Evolutionary conservation across 1,284 basidiomycete genomes (phyloP).

Genomic region (Pholiota adiposa): DNA sequence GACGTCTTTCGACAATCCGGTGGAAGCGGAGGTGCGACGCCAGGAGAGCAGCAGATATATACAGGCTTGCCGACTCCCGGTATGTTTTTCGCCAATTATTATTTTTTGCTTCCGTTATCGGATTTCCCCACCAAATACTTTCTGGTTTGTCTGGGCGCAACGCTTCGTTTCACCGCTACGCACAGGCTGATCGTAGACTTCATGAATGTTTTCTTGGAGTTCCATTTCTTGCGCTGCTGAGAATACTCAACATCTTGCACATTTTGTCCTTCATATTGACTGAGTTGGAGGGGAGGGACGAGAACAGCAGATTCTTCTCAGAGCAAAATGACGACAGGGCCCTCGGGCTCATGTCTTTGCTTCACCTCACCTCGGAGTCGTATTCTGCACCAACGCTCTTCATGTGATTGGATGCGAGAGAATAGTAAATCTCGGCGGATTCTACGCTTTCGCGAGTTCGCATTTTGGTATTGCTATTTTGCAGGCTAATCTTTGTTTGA

Average conservation of each 20-base stretch:
- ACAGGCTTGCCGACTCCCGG: constrained; percentile 76
- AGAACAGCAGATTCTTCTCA: no score
- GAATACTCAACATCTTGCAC: no score
- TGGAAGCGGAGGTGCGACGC: background rate
- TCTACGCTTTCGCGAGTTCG: background rate
- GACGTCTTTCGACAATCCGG: constrained; percentile 28
- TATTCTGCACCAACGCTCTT: no score
- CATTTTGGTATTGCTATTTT: background rate
- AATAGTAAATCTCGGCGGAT: background rate
- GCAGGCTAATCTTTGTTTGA: background rate
- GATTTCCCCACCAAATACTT: background rate
- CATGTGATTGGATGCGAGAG: background rate
- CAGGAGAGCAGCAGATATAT: constrained; percentile 38
- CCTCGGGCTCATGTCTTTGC: background rate
- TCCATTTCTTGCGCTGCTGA: no score
- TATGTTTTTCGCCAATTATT: constrained; percentile 28
- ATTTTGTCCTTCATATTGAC: no score
- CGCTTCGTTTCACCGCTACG: background rate
- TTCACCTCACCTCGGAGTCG: background rate
- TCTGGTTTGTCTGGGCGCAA: background rate
- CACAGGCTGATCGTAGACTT: no score
- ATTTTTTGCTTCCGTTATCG: constrained; percentile 6
- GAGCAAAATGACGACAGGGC: background rate
- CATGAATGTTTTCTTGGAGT: no score
- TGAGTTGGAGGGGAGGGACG: no score